Evolutionary conservation across 805 yeast genomes (phyloP), one percentile per base, ranked within the genome.

Genomic region (Lachancea meyersii): DNA sequence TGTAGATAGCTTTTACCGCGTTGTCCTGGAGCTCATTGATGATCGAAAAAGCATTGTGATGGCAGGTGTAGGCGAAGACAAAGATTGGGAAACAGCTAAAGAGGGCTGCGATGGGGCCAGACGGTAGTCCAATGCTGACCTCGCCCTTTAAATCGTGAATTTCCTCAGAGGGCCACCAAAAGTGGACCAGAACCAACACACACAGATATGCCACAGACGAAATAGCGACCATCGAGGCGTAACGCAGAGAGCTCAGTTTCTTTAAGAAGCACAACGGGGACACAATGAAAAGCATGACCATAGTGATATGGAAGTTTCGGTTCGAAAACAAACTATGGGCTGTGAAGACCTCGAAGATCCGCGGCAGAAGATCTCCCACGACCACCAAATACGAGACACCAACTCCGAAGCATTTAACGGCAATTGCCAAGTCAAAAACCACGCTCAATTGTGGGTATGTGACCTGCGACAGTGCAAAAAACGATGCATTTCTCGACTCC

Each of bases 31-130:
- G 73, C 65, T 91, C 97, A 55, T 89, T 91, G 42, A 88, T 76
- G 43, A 89, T 76, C 1, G 95, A 79, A 55, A 86, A 87, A 87
- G 86, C 86, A 65, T 91, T 91, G 62, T 91, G 97, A 58, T 91
- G 97, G 55, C 97, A 93, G 0, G 97, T 91, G 64, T 80, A 91
- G 0, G 96, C 96, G 69, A 91, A 89, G 11, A 91, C 91, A 52
- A 88, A 80, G 49, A 89, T 84, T n/a, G 97, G 94, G 59, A 89
- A 78, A 9, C 93, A 79, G 19, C 83, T 72, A 16, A 89, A 70
- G n/a, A 79, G 67, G 3, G 74, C 60, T 0, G 71, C 51, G 13
- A 71, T 58, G 9, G 33, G 22, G 4, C 73, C 61, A 20, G 58
- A 53, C 1, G 87, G 86, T 24, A 61, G 57, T 47, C 77, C 47